Percentiles rank a stretch among this genome's conserved stretches.
phyloP scores from a whole-genome alignment of 352 stramenopile genomes.

The Phytopythium mirpurense region DNA sequence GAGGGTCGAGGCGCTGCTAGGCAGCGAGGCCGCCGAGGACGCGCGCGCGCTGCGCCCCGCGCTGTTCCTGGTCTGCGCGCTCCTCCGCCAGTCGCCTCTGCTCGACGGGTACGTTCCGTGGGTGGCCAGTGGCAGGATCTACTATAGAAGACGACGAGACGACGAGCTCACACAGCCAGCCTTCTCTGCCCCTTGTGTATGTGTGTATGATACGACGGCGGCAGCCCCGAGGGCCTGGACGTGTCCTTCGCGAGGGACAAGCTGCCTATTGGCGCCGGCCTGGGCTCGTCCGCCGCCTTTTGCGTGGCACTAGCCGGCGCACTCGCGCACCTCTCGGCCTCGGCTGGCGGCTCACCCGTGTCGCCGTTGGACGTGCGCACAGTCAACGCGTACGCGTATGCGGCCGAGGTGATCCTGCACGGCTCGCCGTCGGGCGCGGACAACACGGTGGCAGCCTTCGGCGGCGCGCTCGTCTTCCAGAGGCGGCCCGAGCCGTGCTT shows the following conservation, averaged over 20 bases:
- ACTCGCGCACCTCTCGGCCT: constrained; percentile 27
- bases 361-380: constrained; percentile 22
- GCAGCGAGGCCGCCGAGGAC: constrained; percentile 33
- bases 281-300: constrained; percentile 90
- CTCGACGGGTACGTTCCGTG: constrained; percentile 15
- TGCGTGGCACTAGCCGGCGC: constrained; percentile 79
- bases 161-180: too few species aligned
- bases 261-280: constrained; percentile 81
- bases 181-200: not conserved
- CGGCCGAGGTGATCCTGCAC: constrained; percentile 88
- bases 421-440: constrained; percentile 89
- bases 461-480: constrained; percentile 78
- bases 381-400: constrained; percentile 86
- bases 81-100: constrained; percentile 38
- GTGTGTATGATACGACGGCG: not conserved
- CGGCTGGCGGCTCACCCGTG: too few species aligned
- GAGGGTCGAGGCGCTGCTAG: constrained; percentile 44
- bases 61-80: constrained; percentile 52
- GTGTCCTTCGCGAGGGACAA: constrained; percentile 45
- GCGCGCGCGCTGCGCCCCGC: constrained; percentile 41
- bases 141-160: too few species aligned
- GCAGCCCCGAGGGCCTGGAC: constrained; percentile 21
- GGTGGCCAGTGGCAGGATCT: too few species aligned
- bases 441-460: constrained; percentile 89
- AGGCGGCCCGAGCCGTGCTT: constrained; percentile 48